phyloP scores from a whole-genome alignment of 2,329 filamentous ascomycete genomes.

The Sporothrix dimorphospora region DNA sequence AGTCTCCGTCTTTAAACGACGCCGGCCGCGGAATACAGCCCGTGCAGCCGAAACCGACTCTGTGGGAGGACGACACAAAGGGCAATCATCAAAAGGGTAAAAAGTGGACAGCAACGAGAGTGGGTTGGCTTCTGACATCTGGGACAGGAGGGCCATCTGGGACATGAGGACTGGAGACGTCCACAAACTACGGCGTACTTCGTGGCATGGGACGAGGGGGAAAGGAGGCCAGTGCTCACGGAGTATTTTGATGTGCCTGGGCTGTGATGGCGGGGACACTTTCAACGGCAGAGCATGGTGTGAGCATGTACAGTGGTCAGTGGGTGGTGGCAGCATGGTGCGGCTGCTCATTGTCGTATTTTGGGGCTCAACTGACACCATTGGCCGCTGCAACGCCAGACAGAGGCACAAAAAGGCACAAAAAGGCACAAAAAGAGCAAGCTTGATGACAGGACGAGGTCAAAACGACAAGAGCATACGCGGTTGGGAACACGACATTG shows the following conservation, averaged over 20 bases:
- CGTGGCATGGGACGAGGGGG: neutral
- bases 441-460: too few species aligned
- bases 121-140: neutral
- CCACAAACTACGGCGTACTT: slow-evolving; percentile 12
- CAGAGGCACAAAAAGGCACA: neutral
- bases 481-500: too few species aligned
- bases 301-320: too few species aligned
- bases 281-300: neutral
- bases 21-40: slow-evolving; percentile 19
- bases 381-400: neutral
- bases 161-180: neutral
- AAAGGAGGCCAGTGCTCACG: neutral
- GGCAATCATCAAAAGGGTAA: neutral
- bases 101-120: neutral
- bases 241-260: neutral
- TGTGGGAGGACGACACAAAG: neutral
- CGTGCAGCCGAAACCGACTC: slow-evolving; percentile 17
- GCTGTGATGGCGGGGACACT: neutral
- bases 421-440: neutral
- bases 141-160: neutral
- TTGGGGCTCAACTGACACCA: neutral
- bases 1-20: neutral
- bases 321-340: too few species aligned
- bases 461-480: too few species aligned
- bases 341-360: neutral